Evolutionary conservation across 371 early-diverging fungal genomes (phyloP), one percentile per base, ranked within the genome.

Genomic region (Syncephalastrum monosporum): DNA sequence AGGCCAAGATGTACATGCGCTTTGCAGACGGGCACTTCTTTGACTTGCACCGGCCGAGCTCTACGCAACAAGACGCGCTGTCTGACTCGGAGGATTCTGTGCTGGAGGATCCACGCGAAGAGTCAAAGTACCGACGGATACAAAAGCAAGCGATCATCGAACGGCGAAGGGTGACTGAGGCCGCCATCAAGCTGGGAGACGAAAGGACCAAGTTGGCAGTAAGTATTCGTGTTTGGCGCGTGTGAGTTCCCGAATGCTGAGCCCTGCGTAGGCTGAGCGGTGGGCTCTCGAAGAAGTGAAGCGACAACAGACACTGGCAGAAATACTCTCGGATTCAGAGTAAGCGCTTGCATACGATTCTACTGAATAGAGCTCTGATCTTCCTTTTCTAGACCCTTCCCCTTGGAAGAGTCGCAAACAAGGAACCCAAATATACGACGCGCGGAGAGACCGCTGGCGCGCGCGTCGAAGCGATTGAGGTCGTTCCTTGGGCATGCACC

Each of bases 21-120:
- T 78, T 65, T 68, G 67, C 68, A 17, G 42, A 68, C 42, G 75
- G 79, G 5, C 68, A 67, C 0, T 78, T 78, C 49, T 78, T 75
- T 71, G 75, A 78, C 47, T 10, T 33, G 38, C 38, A 33, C 7
- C 38, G 38, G 2, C 38, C 38, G 1, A 6, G 10, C 12, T 10
- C 38, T 10, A 12, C 38, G 38, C 38, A 33, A 10, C 38, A 21
- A n/a, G 19, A 44, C 16, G 46, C 15, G 4, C 41, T 48, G 16
- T 15, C 21, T 58, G 64, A 62, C 17, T 71, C 68, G 19, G 76
- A 75, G 45, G 57, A 60, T n/a, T 67, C 68, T 4, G 63, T 61
- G 10, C 25, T 59, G 4, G 71, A 73, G 4, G 47, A 64, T 8
- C 51, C 57, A 45, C 46, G 46, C 4, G 59, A 54, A 5, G 54